Evolutionary conservation across 768 basidiomycete genomes (phyloP).

Genomic region (Sarcodon aspratus): DNA sequence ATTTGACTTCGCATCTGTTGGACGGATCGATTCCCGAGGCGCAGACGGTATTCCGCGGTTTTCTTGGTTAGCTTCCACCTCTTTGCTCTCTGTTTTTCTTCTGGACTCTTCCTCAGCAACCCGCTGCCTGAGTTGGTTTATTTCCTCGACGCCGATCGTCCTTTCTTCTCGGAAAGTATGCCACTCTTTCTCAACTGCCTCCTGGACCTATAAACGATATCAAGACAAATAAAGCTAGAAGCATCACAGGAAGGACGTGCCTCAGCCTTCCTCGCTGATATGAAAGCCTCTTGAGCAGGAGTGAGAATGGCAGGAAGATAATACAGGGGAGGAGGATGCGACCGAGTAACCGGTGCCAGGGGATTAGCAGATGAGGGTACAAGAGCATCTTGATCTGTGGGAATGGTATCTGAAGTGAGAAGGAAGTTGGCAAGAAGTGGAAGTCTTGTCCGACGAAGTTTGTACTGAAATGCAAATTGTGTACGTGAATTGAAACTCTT

Average conservation of each 20-base stretch:
- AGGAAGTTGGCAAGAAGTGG: constrained; percentile 68
- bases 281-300: constrained; percentile 58
- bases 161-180: constrained; percentile 51
- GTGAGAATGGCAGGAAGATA: constrained; percentile 65
- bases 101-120: constrained; percentile 57
- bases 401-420: constrained; percentile 59
- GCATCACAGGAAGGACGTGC: constrained; percentile 21
- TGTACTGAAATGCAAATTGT: constrained; percentile 35
- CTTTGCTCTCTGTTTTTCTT: constrained; percentile 29
- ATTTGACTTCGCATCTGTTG: neutral
- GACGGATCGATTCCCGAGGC: neutral
- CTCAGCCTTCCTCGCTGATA: constrained; percentile 50
- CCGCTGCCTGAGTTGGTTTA: constrained; percentile 46
- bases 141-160: constrained; percentile 43
- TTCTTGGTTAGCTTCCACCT: neutral
- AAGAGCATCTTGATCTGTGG: constrained; percentile 20
- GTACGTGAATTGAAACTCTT: constrained; percentile 1
- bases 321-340: constrained; percentile 68
- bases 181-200: constrained; percentile 64
- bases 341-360: constrained; percentile 39
- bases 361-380: constrained; percentile 18
- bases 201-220: constrained; percentile 33
- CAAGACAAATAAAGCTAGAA: neutral
- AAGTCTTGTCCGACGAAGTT: constrained; percentile 60
- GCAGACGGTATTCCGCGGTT: neutral